These are phyloP conservation scores for Dentipellis sp. DNA, from an alignment of 768 basidiomycete species.

Conservation along the genomic window DNA sequence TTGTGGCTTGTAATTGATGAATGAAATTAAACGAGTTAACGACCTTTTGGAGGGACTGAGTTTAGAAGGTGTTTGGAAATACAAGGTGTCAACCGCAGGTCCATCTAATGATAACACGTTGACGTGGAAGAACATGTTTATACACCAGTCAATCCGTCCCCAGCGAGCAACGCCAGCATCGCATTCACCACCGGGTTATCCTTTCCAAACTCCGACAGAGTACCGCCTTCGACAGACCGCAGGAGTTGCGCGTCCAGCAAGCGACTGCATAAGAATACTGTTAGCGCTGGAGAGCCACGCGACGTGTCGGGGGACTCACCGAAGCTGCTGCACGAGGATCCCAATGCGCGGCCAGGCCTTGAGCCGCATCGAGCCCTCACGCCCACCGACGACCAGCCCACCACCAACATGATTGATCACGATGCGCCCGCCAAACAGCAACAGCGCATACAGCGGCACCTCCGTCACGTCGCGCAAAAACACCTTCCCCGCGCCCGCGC, in stretches of 20 bases:
- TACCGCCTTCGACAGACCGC: slow-evolving; percentile 56
- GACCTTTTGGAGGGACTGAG: too few relatives aligned
- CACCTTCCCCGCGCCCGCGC: slow-evolving; percentile 64
- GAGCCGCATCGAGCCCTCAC: slow-evolving; percentile 48
- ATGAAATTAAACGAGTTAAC: too few relatives aligned
- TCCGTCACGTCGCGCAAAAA: slow-evolving; percentile 85
- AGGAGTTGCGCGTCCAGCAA: slow-evolving; percentile 63
- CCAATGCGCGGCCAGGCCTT: slow-evolving; percentile 88
- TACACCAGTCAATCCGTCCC: slow-evolving; percentile 23
- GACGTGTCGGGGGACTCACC: slow-evolving; percentile 33
- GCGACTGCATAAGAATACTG: slow-evolving; percentile 31
- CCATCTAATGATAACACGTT: too few relatives aligned
- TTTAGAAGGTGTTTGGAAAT: too few relatives aligned
- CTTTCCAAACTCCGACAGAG: slow-evolving; percentile 32
- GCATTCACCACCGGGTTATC: slow-evolving; percentile 46
- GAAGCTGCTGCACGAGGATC: slow-evolving; percentile 76
- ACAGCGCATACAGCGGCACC: slow-evolving; percentile 78
- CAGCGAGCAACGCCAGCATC: slow-evolving; percentile 29
- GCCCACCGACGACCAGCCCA: slow-evolving; percentile 56
- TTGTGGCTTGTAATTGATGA: too few relatives aligned
- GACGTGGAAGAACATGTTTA: too few relatives aligned
- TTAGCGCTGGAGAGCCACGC: too few relatives aligned
- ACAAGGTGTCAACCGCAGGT: too few relatives aligned
- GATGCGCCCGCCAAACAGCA: slow-evolving; percentile 79
- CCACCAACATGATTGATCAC: slow-evolving; percentile 72